A percentile compares a stretch with the other conserved stretches of the same genome.
Conservation (phyloP, 805 yeast species). For the Hanseniaspora vineae region DNA sequence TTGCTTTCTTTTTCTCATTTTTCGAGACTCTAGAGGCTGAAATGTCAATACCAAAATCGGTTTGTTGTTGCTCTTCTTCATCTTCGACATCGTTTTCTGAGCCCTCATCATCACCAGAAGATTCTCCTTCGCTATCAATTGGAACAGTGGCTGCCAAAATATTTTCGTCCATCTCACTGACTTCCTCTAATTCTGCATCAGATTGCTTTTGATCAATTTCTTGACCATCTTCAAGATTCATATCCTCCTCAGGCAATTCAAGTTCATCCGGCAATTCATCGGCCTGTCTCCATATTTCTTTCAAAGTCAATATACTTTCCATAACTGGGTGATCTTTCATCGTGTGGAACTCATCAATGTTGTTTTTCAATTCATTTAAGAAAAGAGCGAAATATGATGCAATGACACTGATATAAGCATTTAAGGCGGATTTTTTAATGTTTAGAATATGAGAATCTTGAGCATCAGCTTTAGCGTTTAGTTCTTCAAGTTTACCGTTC, state of each 20-base stretch:
- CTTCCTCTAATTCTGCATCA: slow-evolving; percentile 17
- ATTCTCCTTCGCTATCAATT: slow-evolving; percentile 20
- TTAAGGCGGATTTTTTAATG: slow-evolving; percentile 55
- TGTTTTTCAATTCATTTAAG: slow-evolving; percentile 38
- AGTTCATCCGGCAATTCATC: slow-evolving; percentile 31
- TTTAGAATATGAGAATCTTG: slow-evolving; percentile 28
- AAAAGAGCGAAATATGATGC: slow-evolving; percentile 70
- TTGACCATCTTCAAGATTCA: slow-evolving; percentile 10
- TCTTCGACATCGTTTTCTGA: slow-evolving; percentile 10
- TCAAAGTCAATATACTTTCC: slow-evolving; percentile 68
- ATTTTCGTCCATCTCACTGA: slow-evolving; percentile 11
- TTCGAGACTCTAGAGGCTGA: slow-evolving; percentile 8
- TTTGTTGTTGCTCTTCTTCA: slow-evolving; percentile 14
- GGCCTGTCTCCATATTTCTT: slow-evolving; percentile 88
- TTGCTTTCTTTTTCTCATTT: slow-evolving; percentile 14
- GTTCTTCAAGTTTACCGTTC: slow-evolving; percentile 28
- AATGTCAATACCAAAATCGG: slow-evolving; percentile 16
- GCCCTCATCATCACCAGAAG: slow-evolving; percentile 10
- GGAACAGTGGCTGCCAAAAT: slow-evolving; percentile 10
- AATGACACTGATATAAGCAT: slow-evolving; percentile 69
- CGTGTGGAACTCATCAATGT: slow-evolving; percentile 37
- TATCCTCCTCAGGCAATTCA: slow-evolving; percentile 1
- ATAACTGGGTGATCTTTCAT: slow-evolving; percentile 85
- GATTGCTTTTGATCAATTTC: slow-evolving; percentile 14
- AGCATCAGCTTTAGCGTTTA: slow-evolving; percentile 19